These are phyloP conservation scores for Pyrus bretschneideri DNA, from an alignment of 306 rosid genomes.

Conservation along the genomic window DNA sequence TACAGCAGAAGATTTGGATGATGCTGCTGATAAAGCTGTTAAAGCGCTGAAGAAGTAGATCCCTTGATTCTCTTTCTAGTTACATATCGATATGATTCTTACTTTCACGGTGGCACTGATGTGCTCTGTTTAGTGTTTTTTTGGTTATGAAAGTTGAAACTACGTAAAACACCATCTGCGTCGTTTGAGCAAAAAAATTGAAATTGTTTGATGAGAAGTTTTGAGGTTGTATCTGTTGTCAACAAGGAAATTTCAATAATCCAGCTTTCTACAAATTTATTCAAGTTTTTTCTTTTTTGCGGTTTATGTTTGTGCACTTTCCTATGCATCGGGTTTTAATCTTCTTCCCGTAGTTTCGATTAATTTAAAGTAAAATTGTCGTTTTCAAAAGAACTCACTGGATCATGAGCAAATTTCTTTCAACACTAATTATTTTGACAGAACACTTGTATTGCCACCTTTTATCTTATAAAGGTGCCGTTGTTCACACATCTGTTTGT, in stretches of 20 bases:
- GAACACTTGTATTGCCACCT: no score
- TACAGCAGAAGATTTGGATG: slow-evolving; percentile 96
- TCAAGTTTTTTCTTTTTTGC: neutral
- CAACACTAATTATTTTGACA: no score
- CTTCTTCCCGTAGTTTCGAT: neutral
- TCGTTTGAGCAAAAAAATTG: slow-evolving; percentile 9
- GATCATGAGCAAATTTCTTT: no score
- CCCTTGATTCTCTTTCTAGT: neutral
- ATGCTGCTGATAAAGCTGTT: slow-evolving; percentile 94
- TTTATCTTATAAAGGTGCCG: no score
- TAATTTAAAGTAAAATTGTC: no score
- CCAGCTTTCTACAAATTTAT: neutral
- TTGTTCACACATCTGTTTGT: no score
- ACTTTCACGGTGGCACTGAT: slow-evolving; percentile 1
- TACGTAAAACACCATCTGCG: slow-evolving; percentile 10
- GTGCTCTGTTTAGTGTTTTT: neutral
- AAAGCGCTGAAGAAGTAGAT: slow-evolving; percentile 49
- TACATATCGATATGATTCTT: slow-evolving; percentile 14
- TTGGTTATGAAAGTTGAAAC: slow-evolving; percentile 12
- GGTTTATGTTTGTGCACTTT: neutral
- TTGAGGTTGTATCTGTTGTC: neutral
- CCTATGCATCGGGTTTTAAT: neutral
- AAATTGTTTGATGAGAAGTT: neutral
- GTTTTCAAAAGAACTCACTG: no score
- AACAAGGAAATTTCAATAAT: neutral